Evolutionary conservation across 2,329 filamentous ascomycete species (phyloP), one percentile per base, ranked within the genome.

Genomic region (Zarea fungicola): DNA sequence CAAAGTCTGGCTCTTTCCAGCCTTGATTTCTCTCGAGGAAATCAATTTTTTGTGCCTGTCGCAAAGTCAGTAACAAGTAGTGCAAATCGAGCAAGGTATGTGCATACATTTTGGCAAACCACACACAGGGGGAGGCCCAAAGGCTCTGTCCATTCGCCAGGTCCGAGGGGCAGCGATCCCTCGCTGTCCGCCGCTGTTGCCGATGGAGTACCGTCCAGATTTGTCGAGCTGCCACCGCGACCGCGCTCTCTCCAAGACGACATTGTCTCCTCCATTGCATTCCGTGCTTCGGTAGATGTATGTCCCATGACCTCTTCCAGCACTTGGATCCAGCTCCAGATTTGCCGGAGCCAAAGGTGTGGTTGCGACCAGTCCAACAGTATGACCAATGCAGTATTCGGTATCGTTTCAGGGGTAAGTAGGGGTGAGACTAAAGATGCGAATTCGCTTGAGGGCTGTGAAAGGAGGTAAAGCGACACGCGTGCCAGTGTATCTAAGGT

Each of bases 1-100:
- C 93, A 61, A 99, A 99, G 59, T 95, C 87, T 56, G 95, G 89
- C 67, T 99, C 93, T 67, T 90, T 92, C 90, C 92, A 99, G 13
- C 86, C 83, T 51, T 91, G 84, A 43, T 89, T 91, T 65, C 88
- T 89, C 68, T 97, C 93, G 50, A 99, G 68, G 32, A 82, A 80
- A 62, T 97, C 91, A 65, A 97, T 95, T 65, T 88, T 90, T 67
- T 95, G 89, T 13, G 89, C 80, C 84, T 89, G 56, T 7, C 16
- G 34, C 5, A 34, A 44, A 50, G 60, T 61, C 58, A 65, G 58
- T 39, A 45, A 42, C 5, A 22, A 42, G 40, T 19, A 51, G 19
- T 50, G 28, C 51, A 25, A 3, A 7, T n/a, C 7, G 3, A 31
- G 54, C 53, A 21, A 54, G 58, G 52, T 56, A 41, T n/a, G 14